Conservation (phyloP, 1,284 basidiomycete species). For the Ustilago bromivora region DNA sequence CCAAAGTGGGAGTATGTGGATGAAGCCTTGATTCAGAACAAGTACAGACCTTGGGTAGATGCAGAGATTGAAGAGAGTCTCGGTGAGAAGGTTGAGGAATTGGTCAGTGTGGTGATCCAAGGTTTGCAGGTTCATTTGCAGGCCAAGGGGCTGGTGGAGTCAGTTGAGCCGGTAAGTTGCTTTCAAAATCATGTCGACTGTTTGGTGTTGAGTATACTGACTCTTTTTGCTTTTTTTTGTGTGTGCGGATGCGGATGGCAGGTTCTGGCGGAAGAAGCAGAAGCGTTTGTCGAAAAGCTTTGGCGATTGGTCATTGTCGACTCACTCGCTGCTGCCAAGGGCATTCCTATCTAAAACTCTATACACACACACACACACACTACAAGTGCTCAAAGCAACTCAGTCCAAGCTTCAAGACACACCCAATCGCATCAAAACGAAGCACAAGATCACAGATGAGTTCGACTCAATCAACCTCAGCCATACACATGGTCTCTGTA, state of each 20-base stretch:
- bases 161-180: constrained; percentile 60
- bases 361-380: too few relatives aligned
- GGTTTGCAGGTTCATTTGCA: constrained; percentile 32
- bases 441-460: constrained; percentile 7
- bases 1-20: constrained; percentile 60
- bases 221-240: neutral
- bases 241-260: constrained; percentile 6
- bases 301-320: constrained; percentile 63
- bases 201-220: neutral
- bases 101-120: constrained; percentile 57
- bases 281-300: constrained; percentile 55
- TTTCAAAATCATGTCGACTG: too few relatives aligned
- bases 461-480: constrained; percentile 1
- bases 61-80: constrained; percentile 59
- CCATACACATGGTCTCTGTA: neutral
- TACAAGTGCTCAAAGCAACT: neutral
- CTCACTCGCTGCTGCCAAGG: constrained; percentile 43
- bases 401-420: neutral
- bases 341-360: constrained; percentile 15
- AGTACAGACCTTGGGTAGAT: constrained; percentile 52
- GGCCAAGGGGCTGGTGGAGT: constrained; percentile 48
- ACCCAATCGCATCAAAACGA: neutral
- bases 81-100: constrained; percentile 62
- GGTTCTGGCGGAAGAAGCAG: constrained; percentile 64
- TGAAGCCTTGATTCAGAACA: constrained; percentile 37